These are phyloP conservation scores for Epichloe baconii DNA, from an alignment of 2,329 filamentous ascomycete species.

Conservation along the genomic window DNA sequence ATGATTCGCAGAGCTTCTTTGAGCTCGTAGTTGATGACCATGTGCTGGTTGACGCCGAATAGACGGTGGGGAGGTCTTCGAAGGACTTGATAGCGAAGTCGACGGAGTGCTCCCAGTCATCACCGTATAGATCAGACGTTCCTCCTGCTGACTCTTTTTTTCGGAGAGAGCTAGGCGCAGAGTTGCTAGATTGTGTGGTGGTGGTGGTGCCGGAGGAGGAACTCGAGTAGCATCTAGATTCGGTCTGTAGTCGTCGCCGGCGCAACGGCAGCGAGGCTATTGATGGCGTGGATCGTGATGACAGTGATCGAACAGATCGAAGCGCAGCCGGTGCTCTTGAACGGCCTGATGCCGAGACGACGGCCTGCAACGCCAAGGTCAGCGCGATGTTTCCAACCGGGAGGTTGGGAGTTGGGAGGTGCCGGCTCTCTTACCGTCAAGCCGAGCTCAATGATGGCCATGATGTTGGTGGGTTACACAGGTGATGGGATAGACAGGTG, in stretches of 20 bases:
- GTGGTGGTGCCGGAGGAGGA: conserved; percentile 1
- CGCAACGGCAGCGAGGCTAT: conserved; percentile 5
- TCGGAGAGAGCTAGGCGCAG: conserved; percentile 2
- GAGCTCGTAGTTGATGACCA: conserved; percentile 89
- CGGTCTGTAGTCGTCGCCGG: neutral
- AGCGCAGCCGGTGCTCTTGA: conserved; percentile 10
- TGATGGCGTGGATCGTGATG: conserved; percentile 3
- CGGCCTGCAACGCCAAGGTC: neutral
- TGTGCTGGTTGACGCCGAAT: conserved; percentile 93
- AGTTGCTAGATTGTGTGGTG: conserved; percentile 6
- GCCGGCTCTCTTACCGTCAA: conserved; percentile 2
- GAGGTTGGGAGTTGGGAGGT: neutral
- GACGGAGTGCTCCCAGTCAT: conserved; percentile 30
- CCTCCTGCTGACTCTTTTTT: conserved; percentile 15
- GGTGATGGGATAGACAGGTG: too few relatives aligned
- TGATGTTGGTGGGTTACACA: neutral
- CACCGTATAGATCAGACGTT: conserved; percentile 24
- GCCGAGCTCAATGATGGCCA: conserved; percentile 7
- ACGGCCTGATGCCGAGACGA: conserved; percentile 7
- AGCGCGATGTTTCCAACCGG: neutral
- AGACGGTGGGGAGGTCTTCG: conserved; percentile 30
- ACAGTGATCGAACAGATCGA: conserved; percentile 8
- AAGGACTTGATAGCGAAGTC: conserved; percentile 30
- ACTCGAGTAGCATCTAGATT: conserved; percentile 4
- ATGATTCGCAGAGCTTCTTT: conserved; percentile 81